Evolutionary conservation across 495 filamentous ascomycete genomes (phyloP).

Genomic region (Friedmanniomyces endolithicus): DNA sequence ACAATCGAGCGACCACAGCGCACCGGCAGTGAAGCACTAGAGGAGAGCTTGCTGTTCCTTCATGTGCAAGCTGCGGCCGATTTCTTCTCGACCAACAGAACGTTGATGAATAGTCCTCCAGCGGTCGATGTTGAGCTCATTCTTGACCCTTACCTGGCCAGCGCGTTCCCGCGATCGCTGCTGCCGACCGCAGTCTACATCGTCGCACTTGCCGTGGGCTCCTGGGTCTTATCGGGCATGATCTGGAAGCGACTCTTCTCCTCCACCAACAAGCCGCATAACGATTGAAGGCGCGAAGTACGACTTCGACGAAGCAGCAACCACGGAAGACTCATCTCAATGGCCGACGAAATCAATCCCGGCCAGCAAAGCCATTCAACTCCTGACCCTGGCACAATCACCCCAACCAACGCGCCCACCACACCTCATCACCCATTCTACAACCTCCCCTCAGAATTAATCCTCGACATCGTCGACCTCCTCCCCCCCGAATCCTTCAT

Average conservation of each 20-base stretch:
- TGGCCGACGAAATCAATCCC: neutral
- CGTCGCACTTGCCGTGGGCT: slow-evolving; percentile 21
- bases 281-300: slow-evolving; percentile 19
- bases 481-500: slow-evolving; percentile 30
- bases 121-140: slow-evolving; percentile 74
- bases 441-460: slow-evolving; percentile 33
- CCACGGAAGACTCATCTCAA: neutral
- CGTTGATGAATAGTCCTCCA: slow-evolving; percentile 64
- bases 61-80: slow-evolving; percentile 65
- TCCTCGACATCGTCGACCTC: slow-evolving; percentile 30
- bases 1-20: neutral
- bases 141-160: slow-evolving; percentile 61
- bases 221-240: slow-evolving; percentile 29
- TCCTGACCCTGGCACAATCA: neutral
- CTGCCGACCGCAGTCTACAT: slow-evolving; percentile 30
- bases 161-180: slow-evolving; percentile 33
- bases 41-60: slow-evolving; percentile 49
- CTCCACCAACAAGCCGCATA: slow-evolving; percentile 21
- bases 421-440: slow-evolving; percentile 23
- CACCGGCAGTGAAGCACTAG: neutral
- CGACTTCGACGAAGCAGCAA: neutral
- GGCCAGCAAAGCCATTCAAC: neutral
- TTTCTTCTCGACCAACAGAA: slow-evolving; percentile 61
- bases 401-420: neutral
- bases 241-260: slow-evolving; percentile 25